Evolutionary conservation across 805 yeast species (phyloP), one percentile per base, ranked within the genome.

Genomic region (Ogataea dorogensis): DNA sequence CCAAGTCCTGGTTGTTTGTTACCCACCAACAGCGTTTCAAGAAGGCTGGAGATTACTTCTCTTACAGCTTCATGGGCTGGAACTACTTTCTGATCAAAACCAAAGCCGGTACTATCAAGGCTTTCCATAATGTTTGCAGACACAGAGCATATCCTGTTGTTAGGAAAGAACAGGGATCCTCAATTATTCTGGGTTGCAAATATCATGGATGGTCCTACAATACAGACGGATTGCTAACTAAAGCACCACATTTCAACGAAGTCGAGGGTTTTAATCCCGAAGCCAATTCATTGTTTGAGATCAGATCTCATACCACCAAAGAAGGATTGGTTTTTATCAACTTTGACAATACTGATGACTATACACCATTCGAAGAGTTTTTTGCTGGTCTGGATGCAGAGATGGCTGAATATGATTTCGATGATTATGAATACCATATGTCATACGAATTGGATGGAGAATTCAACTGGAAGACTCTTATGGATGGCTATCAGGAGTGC

Each of bases 401-500:
- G 47, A 63, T 75, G 70, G 63, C 65, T 36, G 83, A 76, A 55
- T 77, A 65, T 51, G 82, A 77, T 52, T 77, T 77, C 50, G 58
- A 65, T 19, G 81, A 77, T 54, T 77, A 77, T 49, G 81, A 77
- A 46, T 77, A 75, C 59, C 75, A 77, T 58, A 75, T 76, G 81
- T 71, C 79, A 11, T 77, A 76, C 47, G 81, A 77, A 53, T 64
- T 77, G 28, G 80, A 75, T 46, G 82, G 83, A 33, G 62, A 72
- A 49, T 77, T 77, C 63, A 77, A 77, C 61, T 77, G 83, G 82
- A 77, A 77, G 50, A 77, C 82, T 4, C 64, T 77, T 42, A 75
- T 77, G 80, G 82, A 77, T 49, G 81, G 83, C 7, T 77, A 77
- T 58, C 81, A 77, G 60, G 82, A 77, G 58, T 77, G 82, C 49